Base-by-base conservation (phyloP, 805 yeast genomes). In the Maudiozyma pseudohumilis region DNA sequence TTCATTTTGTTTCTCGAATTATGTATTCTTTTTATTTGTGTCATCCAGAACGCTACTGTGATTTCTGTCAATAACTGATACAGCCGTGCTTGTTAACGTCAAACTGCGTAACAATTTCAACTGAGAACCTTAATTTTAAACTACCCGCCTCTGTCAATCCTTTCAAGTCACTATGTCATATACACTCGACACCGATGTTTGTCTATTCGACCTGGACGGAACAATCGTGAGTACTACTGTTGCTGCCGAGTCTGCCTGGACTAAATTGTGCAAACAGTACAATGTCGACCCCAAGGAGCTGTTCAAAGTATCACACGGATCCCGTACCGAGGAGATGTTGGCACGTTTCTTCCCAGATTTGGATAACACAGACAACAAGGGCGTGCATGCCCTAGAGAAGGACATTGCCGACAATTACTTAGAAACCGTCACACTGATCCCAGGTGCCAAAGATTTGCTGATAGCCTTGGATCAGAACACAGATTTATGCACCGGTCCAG, bases 171-270 rank as follows among this genome's bases (percentile, higher is more conserved):
- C 11, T n/a, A 28, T 28, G 31, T 28, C 20, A 5, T 28, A 13
- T 28, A 35, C 40, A 17, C 18, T 43, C 16, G 37, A 29, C 3
- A 45, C 40, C 10, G 50, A 47, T 35, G 20, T 46, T 11, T 47
- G 52, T 41, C 70, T 80, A 36, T 83, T 83, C 54, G 94, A 83
- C 61, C 70, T 85, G 36, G 94, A 83, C 53, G 94, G 94, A 27
- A 84, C 94, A 13, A 63, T 83, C 43, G 83, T 83, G 45, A 72
- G 75, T 55, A 79, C 92, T 23, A 80, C 87, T 29, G 73, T 70
- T 30, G 83, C 88, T 34, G 82, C 83, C 39, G 84, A 79, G 53
- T 74, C 70, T 50, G 74, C 80, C 55, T 84, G 94, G 92, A 70
- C 65, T 42, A 75, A 72, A 34, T 65, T 80, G 45, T 65, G 69